Evolutionary conservation across 352 stramenopile genomes (phyloP), one percentile per base, ranked within the genome.

Genomic region (Thraustochytrium sp.): DNA sequence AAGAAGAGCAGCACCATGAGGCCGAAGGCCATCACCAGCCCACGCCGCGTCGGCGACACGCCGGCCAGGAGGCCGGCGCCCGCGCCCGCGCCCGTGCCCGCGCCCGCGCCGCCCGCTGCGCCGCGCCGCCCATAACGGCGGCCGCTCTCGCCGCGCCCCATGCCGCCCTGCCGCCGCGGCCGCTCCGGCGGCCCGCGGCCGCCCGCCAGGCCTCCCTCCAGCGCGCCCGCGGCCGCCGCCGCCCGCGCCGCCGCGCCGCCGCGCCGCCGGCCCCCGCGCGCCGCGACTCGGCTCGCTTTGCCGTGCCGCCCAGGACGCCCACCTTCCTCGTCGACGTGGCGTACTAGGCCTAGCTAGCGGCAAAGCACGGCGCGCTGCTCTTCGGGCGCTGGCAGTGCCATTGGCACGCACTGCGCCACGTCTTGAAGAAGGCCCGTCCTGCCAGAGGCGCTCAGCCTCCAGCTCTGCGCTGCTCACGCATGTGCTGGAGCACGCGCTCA

Each of bases 271-370:
- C 88, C 88, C 31, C 62, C 38, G 26, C 88, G 89, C 26, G 92
- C 92, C 89, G 80, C 86, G 46, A 78, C 87, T 37, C 61, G 89
- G 31, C 84, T 92, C 21, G 86, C 87, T 1, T 88, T 90, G 16
- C 84, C 91, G 26, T 85, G 90, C 72, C 89, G 88, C 82, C 85
- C n/a, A n/a, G 89, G n/a, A 62, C 89, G 0, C 77, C 91, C 55
- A 76, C 90, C 21, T 59, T 89, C 36, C 87, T 87, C 0, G 89
- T 88, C 4, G 88, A 92, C 78, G 91, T 88, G 89, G 89, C 91
- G 37, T 73, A 91, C 0, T 89, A 87, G 86, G 89, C 91, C 55
- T 85, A 90, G 54, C 88, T 83, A 5, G 86, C 89, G 36, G 62
- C 29, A 5, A 64, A 16, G 5, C 5, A 5, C 5, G 5, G 42